Evolutionary conservation across 805 yeast genomes (phyloP).

Genomic region (Teunomyces stri): DNA sequence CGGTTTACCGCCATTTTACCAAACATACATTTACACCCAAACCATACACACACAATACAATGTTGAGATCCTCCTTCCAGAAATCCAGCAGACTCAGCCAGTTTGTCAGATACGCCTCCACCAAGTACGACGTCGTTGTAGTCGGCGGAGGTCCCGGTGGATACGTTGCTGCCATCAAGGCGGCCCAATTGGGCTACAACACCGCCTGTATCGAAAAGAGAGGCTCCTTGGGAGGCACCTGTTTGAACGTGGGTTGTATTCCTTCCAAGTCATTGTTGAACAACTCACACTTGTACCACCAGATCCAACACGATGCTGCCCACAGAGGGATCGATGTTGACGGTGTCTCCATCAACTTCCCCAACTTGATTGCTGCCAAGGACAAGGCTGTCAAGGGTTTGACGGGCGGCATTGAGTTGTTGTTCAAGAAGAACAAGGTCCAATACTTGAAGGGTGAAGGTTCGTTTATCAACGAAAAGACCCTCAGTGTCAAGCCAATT

Average conservation of each 20-base stretch:
- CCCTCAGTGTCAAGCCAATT: slow-evolving; percentile 75
- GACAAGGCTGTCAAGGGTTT: slow-evolving; percentile 84
- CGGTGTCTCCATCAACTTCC: slow-evolving; percentile 69
- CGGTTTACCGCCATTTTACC: not conserved
- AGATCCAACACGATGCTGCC: slow-evolving; percentile 78
- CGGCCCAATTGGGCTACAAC: slow-evolving; percentile 92
- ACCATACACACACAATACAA: not conserved
- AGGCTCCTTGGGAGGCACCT: slow-evolving; percentile 96
- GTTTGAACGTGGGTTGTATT: slow-evolving; percentile 98
- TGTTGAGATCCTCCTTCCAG: slow-evolving; percentile 16
- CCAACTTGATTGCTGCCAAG: slow-evolving; percentile 84
- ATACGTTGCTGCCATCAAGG: slow-evolving; percentile 97
- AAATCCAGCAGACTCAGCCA: slow-evolving; percentile 20
- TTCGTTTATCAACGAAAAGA: slow-evolving; percentile 78
- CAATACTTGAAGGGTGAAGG: slow-evolving; percentile 93
- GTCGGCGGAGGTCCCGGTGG: slow-evolving; percentile 99
- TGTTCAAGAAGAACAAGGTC: slow-evolving; percentile 94
- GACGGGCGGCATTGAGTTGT: slow-evolving; percentile 91
- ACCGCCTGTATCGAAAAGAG: slow-evolving; percentile 98
- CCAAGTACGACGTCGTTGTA: slow-evolving; percentile 81
- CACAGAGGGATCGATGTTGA: slow-evolving; percentile 88
- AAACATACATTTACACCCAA: not conserved
- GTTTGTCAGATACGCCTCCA: slow-evolving; percentile 41
- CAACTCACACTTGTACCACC: slow-evolving; percentile 92
- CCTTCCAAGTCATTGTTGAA: slow-evolving; percentile 95